These are phyloP conservation scores for Collybia sordida DNA, from an alignment of 768 basidiomycete species.

Conservation along the genomic window DNA sequence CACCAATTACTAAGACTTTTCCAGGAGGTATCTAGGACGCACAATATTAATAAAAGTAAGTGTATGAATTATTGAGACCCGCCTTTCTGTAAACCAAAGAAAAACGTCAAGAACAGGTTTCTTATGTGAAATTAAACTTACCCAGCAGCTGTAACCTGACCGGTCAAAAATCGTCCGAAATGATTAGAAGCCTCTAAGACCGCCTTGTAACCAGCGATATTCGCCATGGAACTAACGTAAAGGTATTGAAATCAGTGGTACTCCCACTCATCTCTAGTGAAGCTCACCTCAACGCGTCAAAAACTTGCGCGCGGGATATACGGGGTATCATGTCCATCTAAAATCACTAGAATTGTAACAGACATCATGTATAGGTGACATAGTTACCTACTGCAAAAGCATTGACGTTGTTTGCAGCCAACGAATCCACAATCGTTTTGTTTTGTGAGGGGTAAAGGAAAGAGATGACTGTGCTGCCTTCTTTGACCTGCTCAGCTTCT, in stretches of 20 bases:
- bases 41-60: no score
- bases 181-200: constrained; percentile 88
- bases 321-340: constrained; percentile 92
- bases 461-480: constrained; percentile 79
- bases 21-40: constrained; percentile 71
- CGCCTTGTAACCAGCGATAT: constrained; percentile 91
- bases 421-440: constrained; percentile 65
- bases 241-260: constrained; percentile 3
- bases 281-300: constrained; percentile 78
- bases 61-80: neutral
- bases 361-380: neutral
- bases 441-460: constrained; percentile 87
- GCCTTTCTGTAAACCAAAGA: no score
- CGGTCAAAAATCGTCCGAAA: constrained; percentile 87
- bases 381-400: constrained; percentile 58
- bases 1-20: constrained; percentile 86
- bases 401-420: constrained; percentile 66
- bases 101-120: neutral
- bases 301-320: constrained; percentile 87
- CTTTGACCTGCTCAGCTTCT: constrained; percentile 62
- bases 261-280: neutral
- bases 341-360: neutral
- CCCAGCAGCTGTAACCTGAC: constrained; percentile 91
- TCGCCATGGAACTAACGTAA: constrained; percentile 79
- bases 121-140: constrained; percentile 37